Evolutionary conservation across 164 flowering plant genomes (phyloP), one percentile per base, ranked within the genome.

Genomic region (Aristolochia contorta): DNA sequence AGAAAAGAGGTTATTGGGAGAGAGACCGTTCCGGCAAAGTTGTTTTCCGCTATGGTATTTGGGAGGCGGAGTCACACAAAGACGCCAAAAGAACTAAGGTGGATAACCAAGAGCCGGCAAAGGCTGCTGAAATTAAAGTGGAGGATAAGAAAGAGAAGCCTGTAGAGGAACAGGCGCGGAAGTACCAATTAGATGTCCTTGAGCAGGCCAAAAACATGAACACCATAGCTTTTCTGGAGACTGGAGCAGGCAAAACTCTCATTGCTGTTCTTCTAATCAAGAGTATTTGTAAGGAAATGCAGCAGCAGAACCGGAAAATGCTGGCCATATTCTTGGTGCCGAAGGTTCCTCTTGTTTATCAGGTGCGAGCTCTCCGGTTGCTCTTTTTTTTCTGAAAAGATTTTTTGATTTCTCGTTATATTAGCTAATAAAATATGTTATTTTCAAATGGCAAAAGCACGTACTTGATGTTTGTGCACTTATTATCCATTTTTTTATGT

Each of bases 171-270:
- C 79, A 74, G 66, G 97, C 96, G 3, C 77, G 99, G 16, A 77
- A 82, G 50, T 93, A 93, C 70, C 99, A 93, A 69, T 74, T 93
- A 67, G 99, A 93, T 70, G 97, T 93, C 65, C 92, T 93, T 68
- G 95, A 93, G 64, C 99, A 93, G 75, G 99, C 99, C 0, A 86
- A 85, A 77, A 77, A 71, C 74, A 86, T 68, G 70, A 93, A 93
- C 65, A 93, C 99, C 0, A 93, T 93, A 58, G 97, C 99, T n/a
- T 93, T 93, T 74, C 91, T 93, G 47, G 99, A 93, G 72, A 93
- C 99, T 9, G 99, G 99, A 18, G 94, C 97, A 4, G 99, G 99
- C 53, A 93, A 93, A 71, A 93, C 99, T 0, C 82, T 93, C 20
- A 93, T 93, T 65, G 99, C 99, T 56, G 94, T 90, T 50, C 90